These are phyloP conservation scores for Russula sp. DNA, from an alignment of 768 basidiomycete genomes.

Conservation along the genomic window DNA sequence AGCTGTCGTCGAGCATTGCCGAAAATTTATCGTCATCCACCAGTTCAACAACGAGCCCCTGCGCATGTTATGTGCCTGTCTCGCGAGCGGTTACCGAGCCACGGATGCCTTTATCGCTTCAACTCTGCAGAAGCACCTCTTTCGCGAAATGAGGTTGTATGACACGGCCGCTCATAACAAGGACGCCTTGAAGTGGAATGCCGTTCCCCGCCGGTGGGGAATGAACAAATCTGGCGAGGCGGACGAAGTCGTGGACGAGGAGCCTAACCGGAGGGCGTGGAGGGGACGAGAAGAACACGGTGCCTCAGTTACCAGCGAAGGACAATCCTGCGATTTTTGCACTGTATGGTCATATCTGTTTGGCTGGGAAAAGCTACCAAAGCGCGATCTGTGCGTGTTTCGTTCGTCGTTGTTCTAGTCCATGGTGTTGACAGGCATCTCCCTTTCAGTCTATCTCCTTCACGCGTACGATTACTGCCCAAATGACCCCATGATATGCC, in stretches of 20 bases:
- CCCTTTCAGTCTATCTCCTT: slow-evolving; percentile 81
- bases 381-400: slow-evolving; percentile 76
- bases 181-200: slow-evolving; percentile 61
- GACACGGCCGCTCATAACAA: slow-evolving; percentile 65
- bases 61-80: slow-evolving; percentile 68
- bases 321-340: slow-evolving; percentile 67
- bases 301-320: slow-evolving; percentile 56
- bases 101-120: slow-evolving; percentile 73
- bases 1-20: slow-evolving; percentile 67
- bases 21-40: slow-evolving; percentile 68
- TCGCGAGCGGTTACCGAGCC: slow-evolving; percentile 66
- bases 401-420: not conserved
- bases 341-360: slow-evolving; percentile 79
- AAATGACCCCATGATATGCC: slow-evolving; percentile 80
- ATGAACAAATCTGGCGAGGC: slow-evolving; percentile 43
- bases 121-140: slow-evolving; percentile 78
- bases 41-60: slow-evolving; percentile 89
- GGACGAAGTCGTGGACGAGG: slow-evolving; percentile 45
- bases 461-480: slow-evolving; percentile 85
- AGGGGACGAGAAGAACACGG: slow-evolving; percentile 34
- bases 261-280: slow-evolving; percentile 35
- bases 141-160: slow-evolving; percentile 71
- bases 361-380: slow-evolving; percentile 85
- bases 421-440: slow-evolving; percentile 1
- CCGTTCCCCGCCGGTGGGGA: slow-evolving; percentile 55